Base-by-base conservation (phyloP, 306 rosid genomes). In the Trifolium subterraneum region DNA sequence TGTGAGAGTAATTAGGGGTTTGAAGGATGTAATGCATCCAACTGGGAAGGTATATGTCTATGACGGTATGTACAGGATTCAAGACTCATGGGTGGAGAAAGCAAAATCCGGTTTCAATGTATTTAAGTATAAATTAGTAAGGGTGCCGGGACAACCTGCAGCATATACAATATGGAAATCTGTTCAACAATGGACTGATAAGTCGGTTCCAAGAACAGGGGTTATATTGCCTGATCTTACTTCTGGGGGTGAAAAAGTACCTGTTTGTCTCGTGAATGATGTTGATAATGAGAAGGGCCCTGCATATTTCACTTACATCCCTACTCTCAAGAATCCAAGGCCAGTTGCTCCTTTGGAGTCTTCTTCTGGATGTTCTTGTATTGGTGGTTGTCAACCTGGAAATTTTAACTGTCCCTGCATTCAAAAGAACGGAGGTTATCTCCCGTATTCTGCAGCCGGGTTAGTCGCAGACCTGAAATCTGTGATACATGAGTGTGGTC, bases 261-360 rank as follows among this genome's bases (percentile, higher is more conserved):
- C 97, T 6, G 98, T 93, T 60, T 91, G 97, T 79, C 92, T 93
- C 71, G 97, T 91, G 51, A 91, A 93, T 67, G 98, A 93, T 76
- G 89, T 93, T 72, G 98, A 93, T 79, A 82, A 64, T 2, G 97
- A 93, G 89, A 93, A 93, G 84, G 98, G 98, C 54, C 98, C 97
- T 78, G 92, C 96, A 3, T 87, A 91, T 73, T 93, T 93, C 85
- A 88, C 91, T 10, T 93, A 91, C 68, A 64, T 38, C 55, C 80
- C 92, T 52, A 70, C 79, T 77, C 91, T 91, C 67, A 90, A 87
- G 90, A 85, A 83, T 82, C 61, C 75, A 42, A 88, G 83, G 84
- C 78, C 82, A 19, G 60, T 81, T 29, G 81, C 86, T 79, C 81
- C 84, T 1, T 29, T 64, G 11, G 90, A 87, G 42, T 75, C 92